Evolutionary conservation across 805 yeast genomes (phyloP), one percentile per base, ranked within the genome.

Genomic region (Debaryomyces castellii): DNA sequence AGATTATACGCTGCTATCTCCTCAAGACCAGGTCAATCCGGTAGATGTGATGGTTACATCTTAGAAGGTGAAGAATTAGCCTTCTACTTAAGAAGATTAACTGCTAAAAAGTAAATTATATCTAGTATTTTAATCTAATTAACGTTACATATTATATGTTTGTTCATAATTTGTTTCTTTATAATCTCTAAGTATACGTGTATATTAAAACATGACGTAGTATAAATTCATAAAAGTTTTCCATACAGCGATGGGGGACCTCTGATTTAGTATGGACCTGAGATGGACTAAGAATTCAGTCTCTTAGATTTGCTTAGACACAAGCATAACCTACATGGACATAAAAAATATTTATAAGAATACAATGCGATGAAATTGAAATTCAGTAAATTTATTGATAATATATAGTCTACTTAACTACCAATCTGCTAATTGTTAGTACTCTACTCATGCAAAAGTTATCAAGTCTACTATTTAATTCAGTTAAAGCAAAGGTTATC

Each of bases 21-120:
- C 62, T 94, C 99, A 50, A 90, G 99, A 85, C 99, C 99, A 77
- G 99, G 99, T 79, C 99, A 94, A 85, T 87, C 96, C 63, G 99
- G 99, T 80, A 95, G 99, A 83, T 86, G 90, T 81, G 99, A 94
- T 77, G 99, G 99, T 81, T 94, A 94, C 95, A 87, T 94, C 81
- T 88, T 94, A 77, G 99, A 94, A 85, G 99, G 99, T 81, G 99
- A 94, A 77, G 99, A 94, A 83, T 89, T 94, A 79, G 98, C 98
- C 77, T 94, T 94, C 96, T 94, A 94, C 96, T 86, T 94, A 78
- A 90, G 96, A 87, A 92, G 96, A 89, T 83, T 94, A 80, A 85
- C 96, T 77, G 95, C 97, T 76, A 92, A 94, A 91, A 94, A 92
- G 87, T 92, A 90, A 85, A 47, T 51, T 37, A 37, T 23, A 20